These are phyloP conservation scores for Chionographis japonica DNA, from an alignment of 106 monocot species.

Conservation along the genomic window DNA sequence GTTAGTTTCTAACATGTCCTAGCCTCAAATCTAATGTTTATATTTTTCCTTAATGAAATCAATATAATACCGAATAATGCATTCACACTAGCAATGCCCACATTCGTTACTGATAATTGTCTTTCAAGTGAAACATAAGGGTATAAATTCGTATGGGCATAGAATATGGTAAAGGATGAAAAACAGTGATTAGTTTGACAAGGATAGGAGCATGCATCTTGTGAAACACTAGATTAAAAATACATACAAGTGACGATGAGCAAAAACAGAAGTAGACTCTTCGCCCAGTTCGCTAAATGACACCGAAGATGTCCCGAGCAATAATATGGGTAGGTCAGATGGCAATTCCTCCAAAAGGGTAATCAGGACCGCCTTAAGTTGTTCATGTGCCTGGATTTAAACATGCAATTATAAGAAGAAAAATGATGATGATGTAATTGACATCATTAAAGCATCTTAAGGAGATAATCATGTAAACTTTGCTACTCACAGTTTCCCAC, in stretches of 20 bases:
- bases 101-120: no score
- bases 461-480: conserved; percentile 20
- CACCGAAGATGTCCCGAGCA: conserved; percentile 51
- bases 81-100: no score
- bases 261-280: conserved; percentile 42
- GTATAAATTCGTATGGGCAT: no score
- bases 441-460: background rate
- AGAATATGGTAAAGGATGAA: no score
- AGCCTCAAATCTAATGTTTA: no score
- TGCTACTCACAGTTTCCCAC: conserved; percentile 94
- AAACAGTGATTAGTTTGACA: no score
- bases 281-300: conserved; percentile 39
- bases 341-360: conserved; percentile 61
- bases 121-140: no score
- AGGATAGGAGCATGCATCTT: no score
- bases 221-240: background rate
- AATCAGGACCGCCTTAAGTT: conserved; percentile 63
- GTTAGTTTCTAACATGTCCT: no score
- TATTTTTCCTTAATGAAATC: no score
- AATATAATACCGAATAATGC: no score
- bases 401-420: conserved; percentile 12
- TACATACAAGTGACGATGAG: conserved; percentile 41
- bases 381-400: conserved; percentile 49
- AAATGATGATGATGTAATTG: background rate
- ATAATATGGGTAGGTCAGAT: conserved; percentile 50